A percentile compares a stretch with the other conserved stretches of the same genome.
Evolutionary conservation across 371 early-diverging fungal genomes (phyloP).

Genomic region (Actinomortierella wolfii): DNA sequence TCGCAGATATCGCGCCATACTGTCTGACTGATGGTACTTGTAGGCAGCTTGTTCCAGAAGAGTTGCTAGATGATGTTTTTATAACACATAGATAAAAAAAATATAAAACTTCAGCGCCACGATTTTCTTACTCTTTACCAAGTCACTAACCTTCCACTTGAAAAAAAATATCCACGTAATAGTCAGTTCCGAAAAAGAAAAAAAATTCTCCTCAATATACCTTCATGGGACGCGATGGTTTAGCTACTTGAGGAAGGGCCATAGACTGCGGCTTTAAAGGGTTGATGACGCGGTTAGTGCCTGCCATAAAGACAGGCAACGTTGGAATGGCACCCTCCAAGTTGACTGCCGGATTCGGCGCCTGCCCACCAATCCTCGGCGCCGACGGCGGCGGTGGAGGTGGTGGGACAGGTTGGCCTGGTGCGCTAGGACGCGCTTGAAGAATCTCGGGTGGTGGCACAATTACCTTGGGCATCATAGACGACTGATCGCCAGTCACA

Average conservation of each 20-base stretch:
- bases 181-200: too few relatives aligned
- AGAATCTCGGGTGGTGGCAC: conserved; percentile 14
- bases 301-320: conserved; percentile 32
- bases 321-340: conserved; percentile 36
- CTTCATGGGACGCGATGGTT: conserved; percentile 45
- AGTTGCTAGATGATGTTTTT: conserved; percentile 48
- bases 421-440: conserved; percentile 14
- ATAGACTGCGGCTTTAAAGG: conserved; percentile 49
- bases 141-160: too few relatives aligned
- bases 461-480: not conserved
- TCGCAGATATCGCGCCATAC: conserved; percentile 62
- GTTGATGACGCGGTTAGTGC: conserved; percentile 40
- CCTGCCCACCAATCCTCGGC: conserved; percentile 13
- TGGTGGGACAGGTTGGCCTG: conserved; percentile 36
- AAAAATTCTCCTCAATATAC: conserved; percentile 8
- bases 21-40: conserved; percentile 57
- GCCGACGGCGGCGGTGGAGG: conserved; percentile 49
- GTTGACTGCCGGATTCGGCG: conserved; percentile 9
- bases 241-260: conserved; percentile 27
- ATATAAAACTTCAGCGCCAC: not conserved
- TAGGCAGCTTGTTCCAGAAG: conserved; percentile 65
- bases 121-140: too few relatives aligned
- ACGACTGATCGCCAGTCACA: not conserved
- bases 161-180: too few relatives aligned
- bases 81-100: conserved; percentile 4